Evolutionary conservation across 129 eudicot genomes (phyloP), one percentile per base, ranked within the genome.

Genomic region (Artemisia annua): DNA sequence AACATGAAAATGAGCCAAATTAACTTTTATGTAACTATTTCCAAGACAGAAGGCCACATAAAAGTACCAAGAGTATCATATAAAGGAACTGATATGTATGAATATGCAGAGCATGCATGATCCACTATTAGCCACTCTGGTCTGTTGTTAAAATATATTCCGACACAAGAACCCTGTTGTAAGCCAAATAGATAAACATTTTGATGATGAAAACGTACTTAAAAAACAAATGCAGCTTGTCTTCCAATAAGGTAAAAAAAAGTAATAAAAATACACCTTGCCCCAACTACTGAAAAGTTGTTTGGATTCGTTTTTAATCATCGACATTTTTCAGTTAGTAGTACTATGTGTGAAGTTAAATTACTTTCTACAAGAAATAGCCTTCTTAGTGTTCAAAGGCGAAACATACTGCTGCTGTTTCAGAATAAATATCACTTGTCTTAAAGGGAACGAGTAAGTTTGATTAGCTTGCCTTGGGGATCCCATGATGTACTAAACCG

Each of bases 91-190:
- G 96, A 90, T 74, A 79, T 35, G 54, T 80, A 85, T 54, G 96
- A 90, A 87, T 90, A 90, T 5, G 96, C 90, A 66, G 91, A 83
- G 80, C 96, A 90, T 26, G 96, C 96, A 81, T 90, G 96, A 66
- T 90, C 96, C 77, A 85, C 88, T 63, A 90, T 82, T 12, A 87
- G 9, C 96, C 96, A 90, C 86, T 90, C 96, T 4, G 93, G 96
- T 76, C 93, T 74, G 74, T 90, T 90, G 89, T 87, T 84, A 55
- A 90, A 90, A 72, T 90, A 90, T 17, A 90, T 65, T 50, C 96
- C 96, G 50, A 87, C 73, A 70, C 87, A 81, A n/a, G 88, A 82
- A 67, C 96, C 96, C 96, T 90, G 85, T 74, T 62, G 66, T 53
- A 64, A 72, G 65, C 28, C 46, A 30, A 30, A 30, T 5, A 35